A percentile compares a stretch with the other conserved stretches of the same genome.
Conservation (phyloP, 352 stramenopile genomes). For the Thraustochytrium striatum region DNA sequence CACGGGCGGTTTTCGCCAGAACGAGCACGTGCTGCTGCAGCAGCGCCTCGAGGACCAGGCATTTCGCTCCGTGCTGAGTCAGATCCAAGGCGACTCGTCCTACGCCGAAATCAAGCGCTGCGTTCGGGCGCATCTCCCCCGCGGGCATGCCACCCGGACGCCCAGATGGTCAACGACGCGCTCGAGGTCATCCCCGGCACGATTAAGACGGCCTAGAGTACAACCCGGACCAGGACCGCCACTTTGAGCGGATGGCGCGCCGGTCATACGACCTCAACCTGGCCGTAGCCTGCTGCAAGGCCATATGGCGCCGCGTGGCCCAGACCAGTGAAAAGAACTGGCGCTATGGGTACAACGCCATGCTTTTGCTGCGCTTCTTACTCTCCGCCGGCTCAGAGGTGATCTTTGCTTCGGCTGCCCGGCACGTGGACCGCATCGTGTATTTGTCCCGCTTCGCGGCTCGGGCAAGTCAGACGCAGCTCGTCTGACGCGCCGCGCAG, state of each 20-base stretch:
- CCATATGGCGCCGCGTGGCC: slow-evolving; percentile 21
- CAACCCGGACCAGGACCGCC: slow-evolving; percentile 11
- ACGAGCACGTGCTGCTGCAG: background rate
- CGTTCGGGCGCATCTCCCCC: background rate
- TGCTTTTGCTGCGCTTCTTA: slow-evolving; percentile 28
- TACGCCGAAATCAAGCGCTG: slow-evolving; percentile 20
- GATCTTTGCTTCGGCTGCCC: background rate
- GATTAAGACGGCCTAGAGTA: slow-evolving; percentile 4
- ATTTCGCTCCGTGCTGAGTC: background rate
- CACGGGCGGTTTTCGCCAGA: slow-evolving; percentile 1
- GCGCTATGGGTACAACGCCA: slow-evolving; percentile 32
- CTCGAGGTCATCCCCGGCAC: background rate
- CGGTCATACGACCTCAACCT: slow-evolving; percentile 18
- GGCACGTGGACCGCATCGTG: background rate
- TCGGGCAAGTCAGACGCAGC: background rate
- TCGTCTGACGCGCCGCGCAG: background rate
- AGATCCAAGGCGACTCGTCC: background rate
- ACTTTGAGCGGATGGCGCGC: slow-evolving; percentile 9
- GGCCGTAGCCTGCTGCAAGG: slow-evolving; percentile 20
- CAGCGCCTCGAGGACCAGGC: slow-evolving; percentile 11
- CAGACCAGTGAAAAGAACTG: slow-evolving; percentile 24
- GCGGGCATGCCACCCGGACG: background rate
- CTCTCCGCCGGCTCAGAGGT: slow-evolving; percentile 40
- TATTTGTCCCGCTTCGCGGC: background rate
- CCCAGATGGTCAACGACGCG: background rate